Base-by-base conservation (phyloP, 139 green algal genomes). In the Limnomonas spitsbergensis region DNA sequence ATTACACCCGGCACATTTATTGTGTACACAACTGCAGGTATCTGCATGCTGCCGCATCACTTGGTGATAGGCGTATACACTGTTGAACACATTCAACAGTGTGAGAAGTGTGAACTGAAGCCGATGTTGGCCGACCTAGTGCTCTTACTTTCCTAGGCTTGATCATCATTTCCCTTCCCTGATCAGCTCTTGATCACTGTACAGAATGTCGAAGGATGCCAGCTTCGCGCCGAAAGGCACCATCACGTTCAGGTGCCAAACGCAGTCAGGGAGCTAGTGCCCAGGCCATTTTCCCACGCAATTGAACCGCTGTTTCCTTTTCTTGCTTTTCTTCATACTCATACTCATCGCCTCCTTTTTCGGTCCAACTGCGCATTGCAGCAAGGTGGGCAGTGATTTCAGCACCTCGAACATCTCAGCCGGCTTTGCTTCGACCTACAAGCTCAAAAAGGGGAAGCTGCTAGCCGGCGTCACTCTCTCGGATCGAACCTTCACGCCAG, bases 141-240 rank as follows among this genome's bases (percentile, higher is more conserved):
- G n/a, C n/a, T n/a, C n/a, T n/a, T n/a, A n/a, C n/a, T n/a, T n/a
- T n/a, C n/a, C n/a, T n/a, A n/a, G n/a, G n/a, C n/a, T n/a, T n/a
- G n/a, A n/a, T n/a, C n/a, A n/a, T n/a, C n/a, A n/a, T n/a, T n/a
- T n/a, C n/a, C n/a, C n/a, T n/a, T n/a, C n/a, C n/a, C n/a, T n/a
- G n/a, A n/a, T n/a, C n/a, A n/a, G n/a, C n/a, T n/a, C n/a, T n/a
- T n/a, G n/a, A 26, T 42, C 34, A 74, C 2, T 36, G 9, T 40
- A 4, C 39, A 40, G 36, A 36, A 3, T 31, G 3, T 42, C 29
- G 34, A 53, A 56, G 20, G 47, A 61, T 61, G 47, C 47, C 2
- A 9, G 4, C 27, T 32, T 79, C 53, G 70, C 73, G 34, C 73
- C 73, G 32, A 79, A 79, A 35, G 73, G 32, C 4, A 79, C 53